Conservation (phyloP, 2,329 filamentous ascomycete genomes). For the Septoria petroselini region DNA sequence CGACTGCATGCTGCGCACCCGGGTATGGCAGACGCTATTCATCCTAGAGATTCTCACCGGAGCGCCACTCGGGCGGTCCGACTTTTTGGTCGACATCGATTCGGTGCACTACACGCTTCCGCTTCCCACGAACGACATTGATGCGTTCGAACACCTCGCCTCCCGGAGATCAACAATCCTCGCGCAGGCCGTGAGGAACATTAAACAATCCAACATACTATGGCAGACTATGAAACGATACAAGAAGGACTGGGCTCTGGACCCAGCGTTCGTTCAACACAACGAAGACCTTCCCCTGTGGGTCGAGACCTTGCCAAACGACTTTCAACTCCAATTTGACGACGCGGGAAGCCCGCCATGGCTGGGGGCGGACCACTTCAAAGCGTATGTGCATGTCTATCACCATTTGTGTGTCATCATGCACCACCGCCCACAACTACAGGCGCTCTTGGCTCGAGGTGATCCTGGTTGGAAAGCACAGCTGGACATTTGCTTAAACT, state of each 20-base stretch:
- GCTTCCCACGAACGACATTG: constrained; percentile 61
- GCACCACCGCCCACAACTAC: constrained; percentile 80
- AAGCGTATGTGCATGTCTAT: constrained; percentile 86
- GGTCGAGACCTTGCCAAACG: constrained; percentile 71
- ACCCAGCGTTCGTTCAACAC: constrained; percentile 76
- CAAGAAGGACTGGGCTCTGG: constrained; percentile 79
- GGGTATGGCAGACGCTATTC: constrained; percentile 87
- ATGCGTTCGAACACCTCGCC: constrained; percentile 72
- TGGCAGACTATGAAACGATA: constrained; percentile 72
- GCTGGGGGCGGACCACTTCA: constrained; percentile 73
- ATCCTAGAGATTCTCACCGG: constrained; percentile 89
- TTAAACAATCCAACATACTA: constrained; percentile 71
- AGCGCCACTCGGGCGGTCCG: constrained; percentile 76
- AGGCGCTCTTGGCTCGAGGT: constrained; percentile 68
- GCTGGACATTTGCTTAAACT: constrained; percentile 79
- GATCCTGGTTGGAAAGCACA: constrained; percentile 82
- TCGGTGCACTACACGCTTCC: constrained; percentile 72
- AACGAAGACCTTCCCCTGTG: constrained; percentile 75
- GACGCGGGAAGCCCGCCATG: constrained; percentile 75
- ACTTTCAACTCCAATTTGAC: constrained; percentile 75
- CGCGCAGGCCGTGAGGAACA: constrained; percentile 70
- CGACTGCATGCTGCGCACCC: constrained; percentile 79
- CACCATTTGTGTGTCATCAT: constrained; percentile 83
- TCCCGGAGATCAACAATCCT: constrained; percentile 83
- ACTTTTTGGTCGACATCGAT: constrained; percentile 71